phyloP scores from a whole-genome alignment of 495 filamentous ascomycete species.

The Penicillium cosmopolitanum region DNA sequence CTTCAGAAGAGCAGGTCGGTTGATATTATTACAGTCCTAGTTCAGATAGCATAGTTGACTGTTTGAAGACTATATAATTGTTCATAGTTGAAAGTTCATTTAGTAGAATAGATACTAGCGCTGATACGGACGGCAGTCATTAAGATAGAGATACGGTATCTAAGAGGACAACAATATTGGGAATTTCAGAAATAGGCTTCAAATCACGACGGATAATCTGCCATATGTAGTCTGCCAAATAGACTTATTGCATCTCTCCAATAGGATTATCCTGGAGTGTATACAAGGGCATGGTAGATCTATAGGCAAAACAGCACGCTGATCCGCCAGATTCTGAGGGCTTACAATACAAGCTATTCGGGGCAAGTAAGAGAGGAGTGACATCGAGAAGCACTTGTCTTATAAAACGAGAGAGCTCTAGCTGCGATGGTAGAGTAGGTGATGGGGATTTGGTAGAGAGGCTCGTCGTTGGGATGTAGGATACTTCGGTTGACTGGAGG shows the following conservation, averaged over 20 bases:
- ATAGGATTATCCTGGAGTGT: slow-evolving; percentile 8
- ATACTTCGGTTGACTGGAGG: not conserved
- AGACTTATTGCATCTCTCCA: slow-evolving; percentile 7
- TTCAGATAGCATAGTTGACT: slow-evolving; percentile 1
- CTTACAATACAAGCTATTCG: slow-evolving; percentile 13
- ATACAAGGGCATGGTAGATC: slow-evolving; percentile 6
- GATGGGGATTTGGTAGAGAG: slow-evolving; percentile 11
- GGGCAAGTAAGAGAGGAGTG: slow-evolving; percentile 10
- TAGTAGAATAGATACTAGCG: slow-evolving; percentile 5
- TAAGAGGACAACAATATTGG: slow-evolving; percentile 1
- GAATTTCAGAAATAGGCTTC: slow-evolving; percentile 2
- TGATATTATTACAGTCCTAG: not conserved
- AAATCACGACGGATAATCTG: slow-evolving; percentile 6
- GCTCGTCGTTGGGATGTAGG: slow-evolving; percentile 11
- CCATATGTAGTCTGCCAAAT: slow-evolving; percentile 9
- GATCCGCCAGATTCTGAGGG: slow-evolving; percentile 2
- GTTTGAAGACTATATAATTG: not conserved
- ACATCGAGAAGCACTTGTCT: slow-evolving; percentile 4
- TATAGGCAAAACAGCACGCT: slow-evolving; percentile 13
- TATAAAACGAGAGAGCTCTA: slow-evolving; percentile 11
- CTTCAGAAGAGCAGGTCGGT: slow-evolving; percentile 5
- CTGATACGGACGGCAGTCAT: not conserved
- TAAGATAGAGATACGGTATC: not conserved
- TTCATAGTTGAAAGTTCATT: not conserved
- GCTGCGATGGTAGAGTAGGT: slow-evolving; percentile 12